These are phyloP conservation scores for Coemansia sp. DNA, from an alignment of 192 early-diverging fungal species.

Conservation along the genomic window DNA sequence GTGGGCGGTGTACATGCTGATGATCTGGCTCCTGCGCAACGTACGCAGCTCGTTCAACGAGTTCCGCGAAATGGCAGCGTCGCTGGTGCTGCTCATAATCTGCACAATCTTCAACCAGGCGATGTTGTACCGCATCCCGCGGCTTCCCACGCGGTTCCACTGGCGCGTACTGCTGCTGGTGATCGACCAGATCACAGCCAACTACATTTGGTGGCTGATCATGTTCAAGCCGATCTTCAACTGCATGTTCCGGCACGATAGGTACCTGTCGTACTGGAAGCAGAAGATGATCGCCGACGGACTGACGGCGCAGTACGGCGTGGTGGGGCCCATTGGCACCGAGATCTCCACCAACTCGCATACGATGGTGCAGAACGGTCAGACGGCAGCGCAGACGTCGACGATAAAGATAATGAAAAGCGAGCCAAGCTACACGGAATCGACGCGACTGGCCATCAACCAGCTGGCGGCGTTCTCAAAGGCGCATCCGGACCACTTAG, in stretches of 20 bases:
- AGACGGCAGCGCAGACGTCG: not conserved
- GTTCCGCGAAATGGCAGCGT: conserved; percentile 47
- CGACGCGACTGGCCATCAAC: conserved; percentile 33
- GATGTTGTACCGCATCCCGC: conserved; percentile 29
- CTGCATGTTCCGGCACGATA: conserved; percentile 46
- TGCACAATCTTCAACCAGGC: conserved; percentile 42
- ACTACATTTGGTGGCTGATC: conserved; percentile 54
- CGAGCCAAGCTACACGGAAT: conserved; percentile 41
- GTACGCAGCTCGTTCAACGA: conserved; percentile 55
- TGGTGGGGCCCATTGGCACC: conserved; percentile 24
- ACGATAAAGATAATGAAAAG: conserved; percentile 15
- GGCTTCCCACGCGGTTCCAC: conserved; percentile 27
- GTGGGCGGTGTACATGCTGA: conserved; percentile 41
- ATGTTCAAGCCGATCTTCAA: conserved; percentile 51
- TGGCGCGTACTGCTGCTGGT: conserved; percentile 36
- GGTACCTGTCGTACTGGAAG: conserved; percentile 43
- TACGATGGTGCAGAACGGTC: conserved; percentile 20
- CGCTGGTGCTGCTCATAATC: conserved; percentile 28
- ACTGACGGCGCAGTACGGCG: conserved; percentile 38
- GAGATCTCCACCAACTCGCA: conserved; percentile 35
- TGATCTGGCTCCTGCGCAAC: conserved; percentile 53
- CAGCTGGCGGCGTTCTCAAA: conserved; percentile 27
- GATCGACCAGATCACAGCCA: conserved; percentile 37
- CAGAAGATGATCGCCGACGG: conserved; percentile 45
- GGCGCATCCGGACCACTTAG: not conserved